A percentile compares a stretch with the other conserved stretches of the same genome.
Conservation (phyloP, 495 filamentous ascomycete genomes). For the Neurospora sp. region DNA sequence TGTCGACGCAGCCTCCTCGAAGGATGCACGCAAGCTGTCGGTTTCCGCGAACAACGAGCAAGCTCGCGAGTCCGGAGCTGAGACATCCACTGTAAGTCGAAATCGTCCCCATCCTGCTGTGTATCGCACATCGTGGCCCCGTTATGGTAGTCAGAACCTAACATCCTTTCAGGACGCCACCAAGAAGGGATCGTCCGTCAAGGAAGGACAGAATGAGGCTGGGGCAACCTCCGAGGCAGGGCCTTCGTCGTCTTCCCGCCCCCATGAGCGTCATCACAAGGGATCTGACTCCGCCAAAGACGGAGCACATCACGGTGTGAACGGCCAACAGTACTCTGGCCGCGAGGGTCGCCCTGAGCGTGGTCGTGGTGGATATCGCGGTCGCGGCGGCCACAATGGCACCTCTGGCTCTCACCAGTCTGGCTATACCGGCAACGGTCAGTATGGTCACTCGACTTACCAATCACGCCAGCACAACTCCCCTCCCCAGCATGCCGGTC, state of each 20-base stretch:
- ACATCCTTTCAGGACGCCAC: constrained; percentile 6
- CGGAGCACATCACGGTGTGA: constrained; percentile 6
- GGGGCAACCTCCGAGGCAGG: constrained; percentile 13
- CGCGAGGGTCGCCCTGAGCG: constrained; percentile 30
- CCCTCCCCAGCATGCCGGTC: constrained; percentile 13
- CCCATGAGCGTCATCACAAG: constrained; percentile 17
- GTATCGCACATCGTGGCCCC: neutral
- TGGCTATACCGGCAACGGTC: constrained; percentile 14
- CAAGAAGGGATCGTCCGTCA: constrained; percentile 10
- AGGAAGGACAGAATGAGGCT: constrained; percentile 17
- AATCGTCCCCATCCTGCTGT: neutral
- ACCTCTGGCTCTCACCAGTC: constrained; percentile 9
- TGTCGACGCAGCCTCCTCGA: constrained; percentile 29
- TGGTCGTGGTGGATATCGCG: constrained; percentile 30
- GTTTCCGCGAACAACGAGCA: constrained; percentile 28
- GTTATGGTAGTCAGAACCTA: neutral
- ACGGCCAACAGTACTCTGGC: constrained; percentile 17
- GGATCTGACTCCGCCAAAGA: constrained; percentile 16
- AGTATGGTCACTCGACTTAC: constrained; percentile 16
- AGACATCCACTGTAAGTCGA: constrained; percentile 20
- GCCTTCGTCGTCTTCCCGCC: neutral
- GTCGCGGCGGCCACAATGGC: constrained; percentile 22
- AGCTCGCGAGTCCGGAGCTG: constrained; percentile 13
- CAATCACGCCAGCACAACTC: constrained; percentile 14
- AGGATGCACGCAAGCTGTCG: constrained; percentile 34